phyloP scores from a whole-genome alignment of 2,329 filamentous ascomycete genomes.

The Botryotinia convoluta region DNA sequence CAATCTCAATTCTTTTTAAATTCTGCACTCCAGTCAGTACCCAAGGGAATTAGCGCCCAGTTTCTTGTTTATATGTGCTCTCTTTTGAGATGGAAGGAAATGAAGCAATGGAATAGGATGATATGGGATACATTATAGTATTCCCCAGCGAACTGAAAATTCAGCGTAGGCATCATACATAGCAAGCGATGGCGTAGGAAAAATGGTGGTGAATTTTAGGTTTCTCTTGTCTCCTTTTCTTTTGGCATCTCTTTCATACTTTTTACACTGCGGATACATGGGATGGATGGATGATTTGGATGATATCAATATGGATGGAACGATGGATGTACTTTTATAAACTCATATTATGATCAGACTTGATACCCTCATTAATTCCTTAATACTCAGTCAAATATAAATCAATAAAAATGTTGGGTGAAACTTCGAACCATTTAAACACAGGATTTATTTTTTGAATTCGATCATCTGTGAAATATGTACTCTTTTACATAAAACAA shows the following conservation, averaged over 20 bases:
- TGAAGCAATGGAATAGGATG: background rate
- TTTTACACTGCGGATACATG: background rate
- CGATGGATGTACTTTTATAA: constrained; percentile 18
- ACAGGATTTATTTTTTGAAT: background rate
- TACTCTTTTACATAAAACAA: background rate
- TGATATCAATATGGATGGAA: constrained; percentile 8
- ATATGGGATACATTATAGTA: constrained; percentile 1
- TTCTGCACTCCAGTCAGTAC: constrained; percentile 10
- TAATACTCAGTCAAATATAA: background rate
- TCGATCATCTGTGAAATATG: background rate
- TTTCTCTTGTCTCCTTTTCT: background rate
- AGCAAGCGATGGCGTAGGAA: constrained; percentile 19
- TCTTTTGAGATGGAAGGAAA: background rate
- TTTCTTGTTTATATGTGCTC: background rate
- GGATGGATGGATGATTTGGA: background rate
- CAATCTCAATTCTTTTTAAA: constrained; percentile 2
- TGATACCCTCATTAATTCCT: constrained; percentile 13
- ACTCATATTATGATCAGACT: constrained; percentile 1
- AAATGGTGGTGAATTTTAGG: background rate
- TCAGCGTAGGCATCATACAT: constrained; percentile 8
- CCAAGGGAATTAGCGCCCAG: background rate
- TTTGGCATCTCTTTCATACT: background rate
- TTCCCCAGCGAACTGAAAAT: background rate
- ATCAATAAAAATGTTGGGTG: background rate
- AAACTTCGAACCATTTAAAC: background rate